Evolutionary conservation across 2,329 filamentous ascomycete species (phyloP).

Genomic region (Curvularia eragrostidis): DNA sequence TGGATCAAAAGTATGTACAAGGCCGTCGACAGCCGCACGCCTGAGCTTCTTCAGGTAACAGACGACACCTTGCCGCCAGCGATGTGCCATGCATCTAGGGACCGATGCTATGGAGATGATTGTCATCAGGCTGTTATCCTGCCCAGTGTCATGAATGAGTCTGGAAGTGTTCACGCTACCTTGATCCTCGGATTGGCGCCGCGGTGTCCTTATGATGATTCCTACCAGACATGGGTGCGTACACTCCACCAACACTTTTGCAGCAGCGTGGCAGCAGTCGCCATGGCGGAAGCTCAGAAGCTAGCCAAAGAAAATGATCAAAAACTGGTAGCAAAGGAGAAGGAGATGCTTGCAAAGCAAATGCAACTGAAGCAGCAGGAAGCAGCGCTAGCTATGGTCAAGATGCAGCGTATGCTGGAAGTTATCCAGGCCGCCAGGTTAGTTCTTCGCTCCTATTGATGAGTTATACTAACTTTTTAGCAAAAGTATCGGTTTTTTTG

Average conservation of each 20-base stretch:
- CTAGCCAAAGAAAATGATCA: slow-evolving; percentile 4
- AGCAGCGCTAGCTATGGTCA: slow-evolving; percentile 1
- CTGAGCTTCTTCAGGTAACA: slow-evolving; percentile 3
- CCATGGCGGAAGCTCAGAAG: neutral
- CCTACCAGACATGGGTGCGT: slow-evolving; percentile 9
- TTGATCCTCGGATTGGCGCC: slow-evolving; percentile 8
- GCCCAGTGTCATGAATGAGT: neutral
- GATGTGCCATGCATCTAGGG: slow-evolving; percentile 5
- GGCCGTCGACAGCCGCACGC: neutral
- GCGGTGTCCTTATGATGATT: slow-evolving; percentile 5
- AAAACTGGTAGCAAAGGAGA: slow-evolving; percentile 3
- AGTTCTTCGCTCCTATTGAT: neutral
- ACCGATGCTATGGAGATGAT: slow-evolving; percentile 8
- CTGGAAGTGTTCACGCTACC: slow-evolving; percentile 1
- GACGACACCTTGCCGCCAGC: slow-evolving; percentile 2
- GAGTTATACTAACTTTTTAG: neutral
- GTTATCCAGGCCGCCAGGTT: slow-evolving; percentile 10
- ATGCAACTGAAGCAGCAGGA: slow-evolving; percentile 7
- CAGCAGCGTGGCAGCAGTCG: slow-evolving; percentile 3
- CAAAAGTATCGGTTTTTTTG: slow-evolving; percentile 6
- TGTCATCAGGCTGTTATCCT: slow-evolving; percentile 4
- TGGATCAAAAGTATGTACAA: neutral
- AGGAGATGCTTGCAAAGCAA: slow-evolving; percentile 1
- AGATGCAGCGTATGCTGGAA: slow-evolving; percentile 4
- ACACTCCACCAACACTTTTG: slow-evolving; percentile 11